Evolutionary conservation across 2,329 filamentous ascomycete genomes (phyloP), one percentile per base, ranked within the genome.

Genomic region (Atkinsonella hypoxylon): DNA sequence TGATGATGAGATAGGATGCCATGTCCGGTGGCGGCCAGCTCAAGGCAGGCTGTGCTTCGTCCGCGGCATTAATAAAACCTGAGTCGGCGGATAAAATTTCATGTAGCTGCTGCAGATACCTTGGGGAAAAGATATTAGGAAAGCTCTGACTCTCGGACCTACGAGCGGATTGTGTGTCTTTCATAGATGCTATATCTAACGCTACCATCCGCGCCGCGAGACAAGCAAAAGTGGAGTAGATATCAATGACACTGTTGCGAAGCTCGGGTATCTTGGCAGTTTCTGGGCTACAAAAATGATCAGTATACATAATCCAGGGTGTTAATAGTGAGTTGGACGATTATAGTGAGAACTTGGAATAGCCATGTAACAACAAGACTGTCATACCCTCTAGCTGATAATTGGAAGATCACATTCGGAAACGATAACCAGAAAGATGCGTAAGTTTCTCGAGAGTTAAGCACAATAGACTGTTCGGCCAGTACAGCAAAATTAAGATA

Each of bases 151-250:
- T 53, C 36, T 53, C 51, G 12, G 22, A 15, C 2, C 38, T 26
- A 12, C 22, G 30, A 17, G 38, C 38, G 20, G 53, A 18, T 20
- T 53, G 49, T 15, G 55, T 53, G 13, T 60, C 58, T 39, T 55
- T 54, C 8, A 63, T 30, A 9, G 49, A 54, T 11, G 53, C 43
- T 39, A 53, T 51, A 57, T 83, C 80, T 53, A 79, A 62, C 13
- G 65, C 60, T 48, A 81, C 63, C 52, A 82, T 75, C 53, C 70
- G 71, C 12, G 73, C 75, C 1, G 77, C 67, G 43, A 83, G 60
- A 51, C 63, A 69, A n/a, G 76, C 70, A 54, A 74, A 76, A 2
- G 59, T 59, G 10, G 56, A 53, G 54, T 70, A 74, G 41, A 76
- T 65, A 0, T 56, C 54, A 47, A 60, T 47, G n/a, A 58, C 53